Evolutionary conservation across 1,284 basidiomycete genomes (phyloP), one percentile per base, ranked within the genome.

Genomic region (Fomitiporia mediterranea): DNA sequence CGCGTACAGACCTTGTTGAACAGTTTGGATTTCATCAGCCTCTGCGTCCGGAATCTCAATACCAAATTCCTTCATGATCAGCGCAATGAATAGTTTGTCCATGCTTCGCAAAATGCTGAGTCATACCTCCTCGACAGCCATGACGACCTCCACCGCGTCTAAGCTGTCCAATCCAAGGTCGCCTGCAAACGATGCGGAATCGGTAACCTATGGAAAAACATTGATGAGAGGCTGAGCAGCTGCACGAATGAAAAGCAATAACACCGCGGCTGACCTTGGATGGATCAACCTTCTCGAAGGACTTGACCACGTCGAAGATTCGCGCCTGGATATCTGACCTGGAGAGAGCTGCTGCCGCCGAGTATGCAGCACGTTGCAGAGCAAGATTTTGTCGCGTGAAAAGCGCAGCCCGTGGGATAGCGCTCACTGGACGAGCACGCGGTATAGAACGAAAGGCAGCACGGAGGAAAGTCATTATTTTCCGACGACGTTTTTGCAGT

Each of bases 31-130:
- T 68, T 89, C 89, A 72, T 99, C 97, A n/a, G 96, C 97, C 73
- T 99, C 97, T 57, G 84, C 88, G 68, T 99, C 97, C 48, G 97
- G 96, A 68, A 99, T 99, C 72, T 96, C 91, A 66, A 94, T 91
- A 30, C 79, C 75, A 67, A 92, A 92, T 64, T 92, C 92, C 91
- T 94, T 63, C 25, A 37, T 46, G 27, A 51, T 17, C 5, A 49
- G 48, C 25, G 42, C 21, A 13, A 48, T 43, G 23, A 48, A 47
- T 50, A 54, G 53, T 57, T 47, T 52, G 23, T 46, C 4, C 1
- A 30, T 28, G 15, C 7, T 30, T 46, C 23, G 25, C 44, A 46
- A 23, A 28, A 28, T n/a, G 11, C 23, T n/a, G 27, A 42, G 34
- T 56, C 75, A 43, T 70, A 93, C 96, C 86, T 99, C 96, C 76